Evolutionary conservation across 345 rosid species (phyloP), one percentile per base, ranked within the genome.

Genomic region (Gossypium ekmanianum): DNA sequence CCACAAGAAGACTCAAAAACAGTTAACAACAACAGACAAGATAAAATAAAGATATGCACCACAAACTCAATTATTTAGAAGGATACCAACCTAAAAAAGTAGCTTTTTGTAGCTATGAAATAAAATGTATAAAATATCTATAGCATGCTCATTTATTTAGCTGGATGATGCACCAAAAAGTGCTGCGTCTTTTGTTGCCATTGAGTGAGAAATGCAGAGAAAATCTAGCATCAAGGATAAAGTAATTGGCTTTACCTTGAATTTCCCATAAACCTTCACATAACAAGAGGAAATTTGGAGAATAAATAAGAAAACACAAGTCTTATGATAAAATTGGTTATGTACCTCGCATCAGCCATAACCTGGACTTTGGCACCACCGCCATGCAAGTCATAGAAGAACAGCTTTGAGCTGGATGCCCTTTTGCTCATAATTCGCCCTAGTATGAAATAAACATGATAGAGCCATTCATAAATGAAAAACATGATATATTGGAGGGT

Each of bases 361-460:
- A 96, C 97, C 83, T 96, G 98, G 68, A 96, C 94, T 82, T 96
- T 96, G 50, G 78, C 83, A 75, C 90, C 95, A 43, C 72, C 80
- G 65, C 87, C 87, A 12, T 92, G 97, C 75, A 96, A 73, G 83
- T 96, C 98, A 79, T 93, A 96, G 72, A 96, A 96, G 79, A 91
- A 86, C 51, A 96, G 89, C 87, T 93, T 96, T 29, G 97, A 84
- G 45, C 97, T 87, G 29, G 98, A 92, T 76, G 98, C 76, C 26
- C 98, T 73, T 80, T 96, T 96, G 88, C 83, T 91, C 98, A 92
- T 96, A 59, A 93, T 90, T 77, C 99, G 80, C 45, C 99, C 99
- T 96, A 70, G 44, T 58, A 83, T 51, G 71, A 69, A 8, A 51
- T 44, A 55, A 75, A 70, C 6, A 76, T 11, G 12, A 57, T 3